Base-by-base conservation (phyloP, 75 land plant species). In the Cunninghamia lanceolata region DNA sequence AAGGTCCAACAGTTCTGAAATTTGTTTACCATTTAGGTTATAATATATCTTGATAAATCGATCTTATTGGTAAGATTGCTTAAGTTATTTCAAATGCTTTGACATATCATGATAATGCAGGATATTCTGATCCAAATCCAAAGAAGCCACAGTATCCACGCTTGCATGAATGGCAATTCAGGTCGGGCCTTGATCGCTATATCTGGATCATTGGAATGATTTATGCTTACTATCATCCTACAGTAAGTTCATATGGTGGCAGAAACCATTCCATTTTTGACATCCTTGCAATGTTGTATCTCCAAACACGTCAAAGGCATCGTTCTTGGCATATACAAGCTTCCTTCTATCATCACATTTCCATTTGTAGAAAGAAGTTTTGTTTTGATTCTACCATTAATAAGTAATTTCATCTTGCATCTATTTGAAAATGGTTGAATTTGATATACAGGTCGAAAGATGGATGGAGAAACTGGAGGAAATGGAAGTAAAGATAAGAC, bases 161-260 rank as follows among this genome's bases (percentile, higher is more conserved):
- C 36, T 85, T 98, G 88, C 99, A 97, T 89, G 99, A 98, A 84
- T 98, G 99, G 99, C 96, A 98, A 85, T 98, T 98, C 70, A 91
- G 99, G 90, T 98, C 99, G 52, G 99, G 99, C 6, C 95, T 98
- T 79, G 99, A 98, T 88, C 96, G 99, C 59, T 98, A 98, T 71
- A 96, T 98, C 56, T 98, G 99, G 99, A 96, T 98, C 35, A 89
- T 96, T 86, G 99, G 99, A 86, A 98, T 98, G 99, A 87, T 98
- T 82, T 98, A 96, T 91, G 99, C 99, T 42, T 98, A 95, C 73
- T 98, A 93, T 82, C 99, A 98, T 82, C 99, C 99, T 34, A 95
- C 88, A 90, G 99, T 98, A 91, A 85, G 93, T 81, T 86, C 17
- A 70, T 83, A 35, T n/a, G 40, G 25, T 25, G 53, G 75, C 34